Base-by-base conservation (phyloP, 257 asterid genomes). In the Primulina tabacum region DNA sequence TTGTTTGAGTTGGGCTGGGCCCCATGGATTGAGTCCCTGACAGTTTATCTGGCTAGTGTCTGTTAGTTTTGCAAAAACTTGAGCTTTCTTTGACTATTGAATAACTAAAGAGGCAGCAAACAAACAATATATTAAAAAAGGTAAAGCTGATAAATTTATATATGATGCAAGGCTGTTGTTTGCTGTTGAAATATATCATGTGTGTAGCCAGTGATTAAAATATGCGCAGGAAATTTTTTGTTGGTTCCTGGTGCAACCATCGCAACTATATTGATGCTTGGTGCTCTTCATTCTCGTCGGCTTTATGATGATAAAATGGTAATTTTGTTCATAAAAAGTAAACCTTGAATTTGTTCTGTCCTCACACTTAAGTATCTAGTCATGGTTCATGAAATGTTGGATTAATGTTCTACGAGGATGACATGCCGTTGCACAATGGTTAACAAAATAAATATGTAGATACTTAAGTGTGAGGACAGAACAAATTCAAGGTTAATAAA, bases 201-300 rank as follows among this genome's bases (percentile, higher is more conserved):
- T 47, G 34, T 14, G 6, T 60, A 21, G 33, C 66, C 38, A 63
- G 65, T 24, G 52, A 35, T 72, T 55, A 16, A 60, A 70, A 65
- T 60, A 16, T 76, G 64, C 71, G 85, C 87, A 88, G 97, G 95
- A 69, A 82, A 85, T 71, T 71, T 76, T 61, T 84, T 89, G 76
- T 77, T 88, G 70, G 80, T 90, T 74, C 96, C 98, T 70, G 98
- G 96, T 71, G 97, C 98, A 58, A 93, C 99, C n/a, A 80, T 79
- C 60, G 97, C 96, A 67, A 87, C 96, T 33, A 82, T 93, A 78
- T 82, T 90, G 69, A 93, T 93, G 97, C 99, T 93, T 68, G 99
- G 99, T 66, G 92, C 95, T 67, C 95, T 93, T 69, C 99, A 93
- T 78, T 85, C 86, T 65, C 96, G 99, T 59, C 92, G 97, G 77